Conservation (phyloP, 108 stramenopile species). For the Schizochytrium sp. region DNA sequence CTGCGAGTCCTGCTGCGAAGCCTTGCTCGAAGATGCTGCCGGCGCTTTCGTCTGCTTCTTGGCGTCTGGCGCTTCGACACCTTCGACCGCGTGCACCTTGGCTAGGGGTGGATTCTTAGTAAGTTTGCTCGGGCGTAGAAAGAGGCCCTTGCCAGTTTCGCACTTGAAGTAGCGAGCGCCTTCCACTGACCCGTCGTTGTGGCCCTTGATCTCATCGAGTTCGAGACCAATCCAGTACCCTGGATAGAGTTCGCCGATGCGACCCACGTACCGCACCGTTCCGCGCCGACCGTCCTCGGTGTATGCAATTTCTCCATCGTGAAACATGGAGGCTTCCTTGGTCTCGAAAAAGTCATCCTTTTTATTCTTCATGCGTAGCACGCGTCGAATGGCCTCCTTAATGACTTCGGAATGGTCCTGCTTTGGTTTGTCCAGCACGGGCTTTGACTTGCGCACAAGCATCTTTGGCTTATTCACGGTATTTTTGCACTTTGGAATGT, state of each 20-base stretch:
- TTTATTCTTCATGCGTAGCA: not conserved
- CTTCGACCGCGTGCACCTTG: not conserved
- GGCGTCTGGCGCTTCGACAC: not conserved
- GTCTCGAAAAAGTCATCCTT: not conserved
- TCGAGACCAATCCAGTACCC: not conserved
- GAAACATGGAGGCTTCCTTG: slow-evolving; percentile 17
- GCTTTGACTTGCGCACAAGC: slow-evolving; percentile 13
- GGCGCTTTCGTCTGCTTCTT: not conserved
- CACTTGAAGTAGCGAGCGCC: not conserved
- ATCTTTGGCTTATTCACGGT: not conserved
- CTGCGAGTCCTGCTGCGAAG: too few relatives aligned
- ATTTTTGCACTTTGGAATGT: not conserved
- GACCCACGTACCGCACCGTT: not conserved
- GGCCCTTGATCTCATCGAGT: not conserved
- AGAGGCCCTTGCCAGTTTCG: not conserved
- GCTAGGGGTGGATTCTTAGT: not conserved
- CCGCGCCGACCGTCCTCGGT: not conserved
- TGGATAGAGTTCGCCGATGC: not conserved
- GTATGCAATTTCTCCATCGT: not conserved
- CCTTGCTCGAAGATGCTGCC: too few relatives aligned
- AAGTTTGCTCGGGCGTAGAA: not conserved
- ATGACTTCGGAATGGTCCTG: not conserved
- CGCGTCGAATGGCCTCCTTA: not conserved
- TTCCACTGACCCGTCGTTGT: not conserved
- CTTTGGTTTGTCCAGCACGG: not conserved